Evolutionary conservation across 2,329 filamentous ascomycete genomes (phyloP).

Genomic region (Hypomyces perniciosus): DNA sequence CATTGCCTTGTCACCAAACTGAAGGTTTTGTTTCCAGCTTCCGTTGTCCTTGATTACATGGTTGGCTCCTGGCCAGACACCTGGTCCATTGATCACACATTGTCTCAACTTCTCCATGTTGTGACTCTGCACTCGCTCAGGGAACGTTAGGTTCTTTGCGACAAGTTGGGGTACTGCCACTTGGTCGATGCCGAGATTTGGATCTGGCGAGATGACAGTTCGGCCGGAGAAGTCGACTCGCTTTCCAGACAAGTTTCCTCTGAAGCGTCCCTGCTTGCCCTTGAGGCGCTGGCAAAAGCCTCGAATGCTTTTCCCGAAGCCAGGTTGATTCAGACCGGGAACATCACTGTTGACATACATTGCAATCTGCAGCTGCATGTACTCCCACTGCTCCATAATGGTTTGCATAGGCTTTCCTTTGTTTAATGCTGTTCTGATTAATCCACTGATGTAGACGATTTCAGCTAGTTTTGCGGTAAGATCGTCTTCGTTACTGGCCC

Average conservation of each 20-base stretch:
- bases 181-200: slow-evolving; percentile 87
- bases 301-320: slow-evolving; percentile 80
- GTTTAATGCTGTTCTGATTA: slow-evolving; percentile 74
- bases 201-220: slow-evolving; percentile 96
- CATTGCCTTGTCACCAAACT: slow-evolving; percentile 64
- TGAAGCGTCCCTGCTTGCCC: slow-evolving; percentile 94
- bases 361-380: slow-evolving; percentile 87
- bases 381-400: slow-evolving; percentile 98
- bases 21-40: slow-evolving; percentile 66
- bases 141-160: slow-evolving; percentile 95
- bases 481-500: slow-evolving; percentile 91
- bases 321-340: slow-evolving; percentile 82
- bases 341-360: slow-evolving; percentile 98
- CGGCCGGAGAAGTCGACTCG: slow-evolving; percentile 97
- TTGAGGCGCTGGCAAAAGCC: slow-evolving; percentile 95
- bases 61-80: slow-evolving; percentile 83
- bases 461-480: slow-evolving; percentile 95
- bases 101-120: slow-evolving; percentile 77
- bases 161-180: slow-evolving; percentile 87
- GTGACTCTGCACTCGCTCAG: slow-evolving; percentile 76
- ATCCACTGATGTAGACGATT: slow-evolving; percentile 85
- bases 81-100: slow-evolving; percentile 68
- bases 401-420: slow-evolving; percentile 81
- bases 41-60: slow-evolving; percentile 63
- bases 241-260: slow-evolving; percentile 94